Base-by-base conservation (phyloP, 2,329 filamentous ascomycete genomes). In the Coleophoma crateriformis region DNA sequence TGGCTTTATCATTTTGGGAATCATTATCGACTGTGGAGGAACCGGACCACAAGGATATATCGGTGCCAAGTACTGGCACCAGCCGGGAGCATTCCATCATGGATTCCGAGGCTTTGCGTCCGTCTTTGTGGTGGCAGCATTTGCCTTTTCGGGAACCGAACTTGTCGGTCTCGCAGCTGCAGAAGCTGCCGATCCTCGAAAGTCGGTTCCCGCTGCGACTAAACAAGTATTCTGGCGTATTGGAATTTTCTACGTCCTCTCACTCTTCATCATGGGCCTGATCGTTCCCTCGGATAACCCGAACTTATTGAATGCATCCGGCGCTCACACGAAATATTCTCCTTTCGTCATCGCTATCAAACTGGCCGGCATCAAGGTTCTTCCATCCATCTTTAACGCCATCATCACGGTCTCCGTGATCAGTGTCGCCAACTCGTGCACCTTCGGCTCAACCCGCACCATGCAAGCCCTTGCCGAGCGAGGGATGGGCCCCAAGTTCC, bases 51-150 rank as follows among this genome's bases (percentile, higher is more conserved):
- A 73, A 57, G 74, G 77, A 42, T 80, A 82, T 62, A 75, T 83
- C 41, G 82, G 82, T n/a, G 78, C 75, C 19, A 71, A 72, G 32
- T 81, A 78, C 67, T 83, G 79, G 79, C 67, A 73, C 53, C 67
- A 78, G 33, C 76, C 77, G 0, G 77, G 77, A 5, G 76, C 78
- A 1, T 75, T 76, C 64, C 56, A 61, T 45, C 71, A 82, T 59
- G 79, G 80, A 10, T 84, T 84, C 70, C 77, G 81, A 64, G 81
- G 81, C 40, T 75, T 84, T 58, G 82, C 79, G 63, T 72, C 73
- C 53, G 78, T 82, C 45, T 83, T 83, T 58, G 78, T 83, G 50
- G 83, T 79, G 33, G 79, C 79, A 17, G 77, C 79, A 4, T 84
- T 84, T 57, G 71, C 79, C 48, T 84, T 82, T 63, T 72, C 74